These are phyloP conservation scores for Sporothrix globosa DNA, from an alignment of 2,329 filamentous ascomycete genomes.

Conservation along the genomic window DNA sequence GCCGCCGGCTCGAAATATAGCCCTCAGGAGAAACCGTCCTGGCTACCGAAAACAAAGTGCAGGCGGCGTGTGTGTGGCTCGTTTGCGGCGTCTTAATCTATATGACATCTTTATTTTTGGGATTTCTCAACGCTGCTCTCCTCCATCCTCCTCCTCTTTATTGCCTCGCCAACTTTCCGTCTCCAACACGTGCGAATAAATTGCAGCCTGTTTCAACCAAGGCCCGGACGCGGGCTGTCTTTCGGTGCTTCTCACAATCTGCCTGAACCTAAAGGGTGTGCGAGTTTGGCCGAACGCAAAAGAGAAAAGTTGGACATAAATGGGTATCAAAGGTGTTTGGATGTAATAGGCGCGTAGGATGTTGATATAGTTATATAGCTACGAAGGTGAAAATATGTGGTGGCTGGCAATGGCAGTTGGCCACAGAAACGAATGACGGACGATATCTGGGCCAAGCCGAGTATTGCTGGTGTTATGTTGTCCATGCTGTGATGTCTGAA, in stretches of 20 bases:
- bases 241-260: conserved; percentile 30
- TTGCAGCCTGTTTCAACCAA: conserved; percentile 27
- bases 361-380: neutral
- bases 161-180: neutral
- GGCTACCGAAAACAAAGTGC: conserved; percentile 24
- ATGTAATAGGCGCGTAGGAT: neutral
- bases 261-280: conserved; percentile 26
- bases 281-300: conserved; percentile 14
- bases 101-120: neutral
- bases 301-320: neutral
- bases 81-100: neutral
- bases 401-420: conserved; percentile 5
- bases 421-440: neutral
- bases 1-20: conserved; percentile 12
- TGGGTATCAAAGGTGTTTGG: neutral
- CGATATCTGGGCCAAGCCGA: neutral
- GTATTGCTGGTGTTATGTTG: too few species aligned
- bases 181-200: conserved; percentile 29
- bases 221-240: conserved; percentile 28
- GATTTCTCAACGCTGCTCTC: neutral
- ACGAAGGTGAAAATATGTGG: neutral
- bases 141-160: neutral
- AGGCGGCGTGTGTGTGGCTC: neutral
- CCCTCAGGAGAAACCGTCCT: conserved; percentile 24
- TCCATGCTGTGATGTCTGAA: too few species aligned